Evolutionary conservation across 305 asterid species (phyloP).

Genomic region (Solanum chacoense): DNA sequence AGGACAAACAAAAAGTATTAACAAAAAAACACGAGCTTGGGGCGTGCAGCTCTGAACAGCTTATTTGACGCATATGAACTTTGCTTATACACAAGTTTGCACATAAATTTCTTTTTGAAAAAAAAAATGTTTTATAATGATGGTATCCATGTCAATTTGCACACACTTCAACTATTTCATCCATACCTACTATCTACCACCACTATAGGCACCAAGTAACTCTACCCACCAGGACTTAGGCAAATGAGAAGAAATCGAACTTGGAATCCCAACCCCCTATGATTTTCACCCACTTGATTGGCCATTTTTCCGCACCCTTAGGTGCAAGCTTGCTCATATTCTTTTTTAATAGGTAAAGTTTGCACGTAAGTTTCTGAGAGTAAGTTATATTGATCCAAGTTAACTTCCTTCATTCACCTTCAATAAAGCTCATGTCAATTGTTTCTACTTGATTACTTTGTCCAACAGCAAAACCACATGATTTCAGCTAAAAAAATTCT

Average conservation of each 20-base stretch:
- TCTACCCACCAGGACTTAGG: neutral
- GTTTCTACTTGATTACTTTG: neutral
- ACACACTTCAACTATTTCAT: neutral
- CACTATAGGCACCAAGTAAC: neutral
- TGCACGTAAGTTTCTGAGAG: neutral
- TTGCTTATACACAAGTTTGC: neutral
- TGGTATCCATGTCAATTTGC: neutral
- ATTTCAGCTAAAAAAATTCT: neutral
- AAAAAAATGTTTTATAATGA: neutral
- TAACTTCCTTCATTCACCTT: neutral
- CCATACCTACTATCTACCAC: neutral
- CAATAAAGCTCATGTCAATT: neutral
- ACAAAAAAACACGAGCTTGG: neutral
- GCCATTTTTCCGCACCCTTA: neutral
- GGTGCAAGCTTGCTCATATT: neutral
- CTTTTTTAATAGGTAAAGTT: neutral
- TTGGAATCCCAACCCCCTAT: neutral
- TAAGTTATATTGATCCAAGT: neutral
- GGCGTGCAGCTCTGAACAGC: neutral
- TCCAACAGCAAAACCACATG: neutral
- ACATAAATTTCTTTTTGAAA: neutral
- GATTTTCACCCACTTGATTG: neutral
- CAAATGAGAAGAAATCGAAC: neutral
- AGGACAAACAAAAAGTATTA: neutral
- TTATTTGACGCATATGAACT: neutral